Evolutionary conservation across 257 asterid species (phyloP), one percentile per base, ranked within the genome.

Genomic region (Leptodermis oblonga): DNA sequence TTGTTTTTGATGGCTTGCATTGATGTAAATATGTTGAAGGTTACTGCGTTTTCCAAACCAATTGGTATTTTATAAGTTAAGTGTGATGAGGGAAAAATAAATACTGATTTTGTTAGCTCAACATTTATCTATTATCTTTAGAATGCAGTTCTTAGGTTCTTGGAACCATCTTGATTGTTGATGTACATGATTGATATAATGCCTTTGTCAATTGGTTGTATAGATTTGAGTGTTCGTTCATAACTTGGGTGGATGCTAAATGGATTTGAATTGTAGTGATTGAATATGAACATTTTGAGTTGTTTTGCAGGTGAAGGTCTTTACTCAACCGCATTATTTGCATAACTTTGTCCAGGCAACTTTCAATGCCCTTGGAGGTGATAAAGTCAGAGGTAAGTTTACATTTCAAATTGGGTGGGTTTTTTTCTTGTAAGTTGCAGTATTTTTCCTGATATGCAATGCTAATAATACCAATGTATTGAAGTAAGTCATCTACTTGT

Each of bases 301-400:
- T 80, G 81, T 61, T n/a, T n/a, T 74, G 76, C 94, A 93, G 96
- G 99, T 93, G 75, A 93, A 88, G 82, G 97, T 93, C 43, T 93
- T 93, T 73, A 77, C 65, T 83, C 95, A 93, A 80, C 90, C 94
- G 65, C 87, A 88, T 77, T 93, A 93, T 84, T 82, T 93, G 86
- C 76, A 90, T 80, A 93, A 88, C 70, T 93, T 93, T 82, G 96
- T 93, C 67, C 96, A 93, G 73, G 58, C 99, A 58, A 81, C 99
- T 17, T 88, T 93, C 67, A 81, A 87, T 83, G 99, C 99, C 64
- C 96, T 90, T 63, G 97, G 92, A 76, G 86, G 85, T 56, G 90
- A 88, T 56, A 93, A 80, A 74, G 88, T 90, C 64, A 83, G 84
- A 79, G 99, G 99, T 88, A 74, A 46, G 69, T 65, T 37, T 33